Evolutionary conservation across 2,329 filamentous ascomycete species (phyloP).

Genomic region (Cladosporium sp.): DNA sequence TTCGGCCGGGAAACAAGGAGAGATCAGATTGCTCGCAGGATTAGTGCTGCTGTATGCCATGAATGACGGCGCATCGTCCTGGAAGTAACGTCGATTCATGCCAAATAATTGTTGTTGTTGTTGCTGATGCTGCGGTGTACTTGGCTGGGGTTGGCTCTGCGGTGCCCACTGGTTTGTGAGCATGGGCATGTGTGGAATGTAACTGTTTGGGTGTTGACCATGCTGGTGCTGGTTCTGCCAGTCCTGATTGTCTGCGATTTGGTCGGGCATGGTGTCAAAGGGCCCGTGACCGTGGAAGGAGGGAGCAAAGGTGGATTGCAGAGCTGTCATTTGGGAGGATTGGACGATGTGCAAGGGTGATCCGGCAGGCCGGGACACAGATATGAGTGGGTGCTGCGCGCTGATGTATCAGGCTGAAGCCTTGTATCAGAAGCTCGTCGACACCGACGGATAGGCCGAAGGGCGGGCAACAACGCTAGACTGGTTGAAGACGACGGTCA

Average conservation of each 20-base stretch:
- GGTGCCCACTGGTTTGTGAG: constrained; percentile 16
- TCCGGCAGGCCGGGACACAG: constrained; percentile 9
- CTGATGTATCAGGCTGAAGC: constrained; percentile 10
- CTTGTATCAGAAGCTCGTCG: constrained; percentile 2
- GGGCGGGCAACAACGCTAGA: neutral
- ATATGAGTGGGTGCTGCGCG: constrained; percentile 9
- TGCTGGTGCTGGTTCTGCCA: constrained; percentile 15
- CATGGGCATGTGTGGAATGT: constrained; percentile 11
- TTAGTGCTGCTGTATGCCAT: constrained; percentile 19
- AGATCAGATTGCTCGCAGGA: constrained; percentile 20
- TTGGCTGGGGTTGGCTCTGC: neutral
- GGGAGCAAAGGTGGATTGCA: constrained; percentile 13
- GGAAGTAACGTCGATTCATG: constrained; percentile 27
- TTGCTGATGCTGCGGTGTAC: constrained; percentile 16
- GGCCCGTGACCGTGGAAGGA: constrained; percentile 10
- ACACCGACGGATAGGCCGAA: constrained; percentile 1
- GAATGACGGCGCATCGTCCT: constrained; percentile 17
- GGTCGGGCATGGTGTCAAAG: constrained; percentile 14
- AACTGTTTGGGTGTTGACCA: constrained; percentile 4
- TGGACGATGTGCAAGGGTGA: constrained; percentile 8
- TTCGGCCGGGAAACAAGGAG: constrained; percentile 24
- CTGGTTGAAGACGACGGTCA: neutral
- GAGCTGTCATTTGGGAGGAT: constrained; percentile 15
- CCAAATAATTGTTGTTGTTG: constrained; percentile 24
- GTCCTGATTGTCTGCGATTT: constrained; percentile 10